These are phyloP conservation scores for Vitis cinerea DNA, from an alignment of 164 flowering plant species.

Conservation along the genomic window DNA sequence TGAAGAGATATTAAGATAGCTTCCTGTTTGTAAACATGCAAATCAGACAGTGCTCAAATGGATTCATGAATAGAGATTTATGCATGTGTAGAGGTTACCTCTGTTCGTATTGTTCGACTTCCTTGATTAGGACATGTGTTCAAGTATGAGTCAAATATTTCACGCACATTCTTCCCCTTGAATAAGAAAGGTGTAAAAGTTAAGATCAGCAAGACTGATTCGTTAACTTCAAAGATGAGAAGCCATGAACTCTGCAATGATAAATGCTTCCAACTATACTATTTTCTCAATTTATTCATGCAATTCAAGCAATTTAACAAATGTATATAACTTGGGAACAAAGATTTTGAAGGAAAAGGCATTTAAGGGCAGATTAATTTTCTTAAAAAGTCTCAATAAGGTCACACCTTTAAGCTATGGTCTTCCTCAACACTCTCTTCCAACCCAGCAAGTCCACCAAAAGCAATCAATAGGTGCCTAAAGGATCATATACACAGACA, in stretches of 20 bases:
- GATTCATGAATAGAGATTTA: neutral
- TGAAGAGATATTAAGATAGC: constrained; percentile 81
- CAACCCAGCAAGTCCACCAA: constrained; percentile 98
- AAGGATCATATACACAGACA: constrained; percentile 10
- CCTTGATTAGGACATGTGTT: constrained; percentile 89
- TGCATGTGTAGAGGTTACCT: constrained; percentile 37
- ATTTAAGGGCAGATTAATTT: too few species aligned
- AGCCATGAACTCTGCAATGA: neutral
- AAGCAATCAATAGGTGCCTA: constrained; percentile 91
- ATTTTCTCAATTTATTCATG: neutral
- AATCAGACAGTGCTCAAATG: neutral
- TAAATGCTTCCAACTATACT: neutral
- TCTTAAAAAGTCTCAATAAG: neutral
- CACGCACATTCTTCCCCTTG: constrained; percentile 56
- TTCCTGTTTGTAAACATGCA: constrained; percentile 45
- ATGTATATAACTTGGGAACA: neutral
- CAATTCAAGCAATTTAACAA: neutral
- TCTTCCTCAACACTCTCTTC: constrained; percentile 92
- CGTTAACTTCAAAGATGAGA: neutral
- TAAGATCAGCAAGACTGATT: neutral
- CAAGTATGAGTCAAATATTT: constrained; percentile 59
- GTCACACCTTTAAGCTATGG: constrained; percentile 59
- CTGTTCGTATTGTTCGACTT: constrained; percentile 87
- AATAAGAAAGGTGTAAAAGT: neutral
- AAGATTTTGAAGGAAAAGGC: neutral